phyloP scores from a whole-genome alignment of 2,329 filamentous ascomycete species.

The Venturia carpophila region DNA sequence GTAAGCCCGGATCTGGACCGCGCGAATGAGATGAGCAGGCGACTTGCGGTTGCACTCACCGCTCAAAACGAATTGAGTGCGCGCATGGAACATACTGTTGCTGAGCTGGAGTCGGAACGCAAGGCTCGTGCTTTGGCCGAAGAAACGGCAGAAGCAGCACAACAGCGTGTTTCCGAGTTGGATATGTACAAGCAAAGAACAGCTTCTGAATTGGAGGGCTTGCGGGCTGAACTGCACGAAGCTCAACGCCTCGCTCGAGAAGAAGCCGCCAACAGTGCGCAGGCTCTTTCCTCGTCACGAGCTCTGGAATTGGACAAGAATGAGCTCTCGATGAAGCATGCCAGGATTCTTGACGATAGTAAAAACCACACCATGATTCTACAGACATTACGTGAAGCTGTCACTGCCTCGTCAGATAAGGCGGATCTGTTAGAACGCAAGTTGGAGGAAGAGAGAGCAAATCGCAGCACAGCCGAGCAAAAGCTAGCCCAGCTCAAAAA shows the following conservation, averaged over 20 bases:
- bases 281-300: conserved; percentile 66
- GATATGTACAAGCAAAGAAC: conserved; percentile 78
- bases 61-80: conserved; percentile 72
- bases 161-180: conserved; percentile 74
- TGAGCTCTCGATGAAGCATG: conserved; percentile 61
- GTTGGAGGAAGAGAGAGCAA: conserved; percentile 71
- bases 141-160: conserved; percentile 73
- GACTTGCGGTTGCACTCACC: conserved; percentile 73
- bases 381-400: conserved; percentile 65
- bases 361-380: conserved; percentile 66
- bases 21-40: conserved; percentile 66
- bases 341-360: conserved; percentile 57
- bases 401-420: conserved; percentile 72
- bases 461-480: conserved; percentile 65
- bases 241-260: conserved; percentile 71
- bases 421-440: conserved; percentile 69
- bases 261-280: conserved; percentile 66
- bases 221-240: conserved; percentile 79
- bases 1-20: conserved; percentile 58
- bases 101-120: conserved; percentile 73
- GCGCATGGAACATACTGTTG: conserved; percentile 59
- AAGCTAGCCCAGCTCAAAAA: conserved; percentile 68
- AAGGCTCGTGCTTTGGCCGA: conserved; percentile 77
- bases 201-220: conserved; percentile 72
- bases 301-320: conserved; percentile 80